These are phyloP conservation scores for Cladosporium sphaerospermum DNA, from an alignment of 2,329 filamentous ascomycete species.

Conservation along the genomic window DNA sequence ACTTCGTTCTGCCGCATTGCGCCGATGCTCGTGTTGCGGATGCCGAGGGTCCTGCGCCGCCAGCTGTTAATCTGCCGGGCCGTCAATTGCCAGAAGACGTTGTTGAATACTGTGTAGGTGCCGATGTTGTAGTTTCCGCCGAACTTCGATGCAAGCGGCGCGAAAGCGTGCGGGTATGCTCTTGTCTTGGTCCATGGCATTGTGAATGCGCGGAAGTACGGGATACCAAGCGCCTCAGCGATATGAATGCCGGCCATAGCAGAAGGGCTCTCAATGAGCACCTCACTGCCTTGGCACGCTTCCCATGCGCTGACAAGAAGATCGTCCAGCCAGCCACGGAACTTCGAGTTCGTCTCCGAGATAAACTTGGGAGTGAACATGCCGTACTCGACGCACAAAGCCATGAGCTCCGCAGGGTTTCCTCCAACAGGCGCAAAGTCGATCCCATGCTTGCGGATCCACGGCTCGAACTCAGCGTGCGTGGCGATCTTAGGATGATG, in stretches of 20 bases:
- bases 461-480: conserved; percentile 79
- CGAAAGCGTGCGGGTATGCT: conserved; percentile 94
- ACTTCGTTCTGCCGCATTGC: conserved; percentile 95
- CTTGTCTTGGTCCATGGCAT: conserved; percentile 98
- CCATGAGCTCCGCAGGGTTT: conserved; percentile 90
- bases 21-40: conserved; percentile 76
- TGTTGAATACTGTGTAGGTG: conserved; percentile 94
- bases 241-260: conserved; percentile 98
- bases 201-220: conserved; percentile 94
- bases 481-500: conserved; percentile 85
- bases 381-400: conserved; percentile 90
- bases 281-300: conserved; percentile 78
- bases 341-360: conserved; percentile 76
- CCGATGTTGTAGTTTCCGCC: conserved; percentile 93
- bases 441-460: conserved; percentile 89
- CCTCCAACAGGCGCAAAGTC: conserved; percentile 84
- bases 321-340: conserved; percentile 91
- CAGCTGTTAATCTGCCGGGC: conserved; percentile 87
- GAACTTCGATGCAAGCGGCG: conserved; percentile 87
- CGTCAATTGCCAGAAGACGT: conserved; percentile 92
- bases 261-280: conserved; percentile 90
- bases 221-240: conserved; percentile 83
- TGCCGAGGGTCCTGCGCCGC: conserved; percentile 71
- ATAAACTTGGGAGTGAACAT: conserved; percentile 94
- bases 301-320: conserved; percentile 74